Evolutionary conservation across 768 basidiomycete species (phyloP), one percentile per base, ranked within the genome.

Genomic region (Rhizopogon rudus): DNA sequence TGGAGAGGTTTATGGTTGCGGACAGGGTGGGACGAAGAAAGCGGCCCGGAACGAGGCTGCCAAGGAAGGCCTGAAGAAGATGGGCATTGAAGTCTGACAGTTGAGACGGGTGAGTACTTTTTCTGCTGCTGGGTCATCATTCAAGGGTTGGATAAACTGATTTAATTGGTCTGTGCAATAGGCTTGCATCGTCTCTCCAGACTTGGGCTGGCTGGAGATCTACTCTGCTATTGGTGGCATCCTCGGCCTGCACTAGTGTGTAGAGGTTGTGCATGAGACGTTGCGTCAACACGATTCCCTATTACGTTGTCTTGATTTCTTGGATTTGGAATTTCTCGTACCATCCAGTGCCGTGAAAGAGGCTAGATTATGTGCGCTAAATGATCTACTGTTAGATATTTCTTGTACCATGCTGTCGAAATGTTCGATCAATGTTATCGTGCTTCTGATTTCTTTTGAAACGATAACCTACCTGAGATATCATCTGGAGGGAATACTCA

Each of bases 41-140:
- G 79, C 81, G 1, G 90, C 90, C 1, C 77, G 85, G 64, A 90
- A 91, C 63, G 89, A 89, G 65, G 90, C 90, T 5, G 90, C 90
- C 31, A 91, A 88, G 67, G 74, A 82, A 60, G 89, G 87, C 3
- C 74, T 91, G 58, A 67, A 73, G 63, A 77, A 71, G 54, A 60
- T 91, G 67, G 86, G 82, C 2, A 75, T 88, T 45, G 57, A 72
- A 41, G 81, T 82, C 46, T 80, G 41, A 40, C 2, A 17, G 22
- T 14, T 17, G 52, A 55, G 56, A 54, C 56, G 57, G 29, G 43
- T 35, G 43, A 40, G 39, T 17, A 49, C 22, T 20, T 9, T 13
- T 35, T 17, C n/a, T 35, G 8, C 8, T 10, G n/a, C 28, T 53
- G 44, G 22, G 2, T 31, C 31, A 25, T 29, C 31, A 43, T 69